Evolutionary conservation across 257 asterid genomes (phyloP).

Genomic region (Solanum pimpinellifolium): DNA sequence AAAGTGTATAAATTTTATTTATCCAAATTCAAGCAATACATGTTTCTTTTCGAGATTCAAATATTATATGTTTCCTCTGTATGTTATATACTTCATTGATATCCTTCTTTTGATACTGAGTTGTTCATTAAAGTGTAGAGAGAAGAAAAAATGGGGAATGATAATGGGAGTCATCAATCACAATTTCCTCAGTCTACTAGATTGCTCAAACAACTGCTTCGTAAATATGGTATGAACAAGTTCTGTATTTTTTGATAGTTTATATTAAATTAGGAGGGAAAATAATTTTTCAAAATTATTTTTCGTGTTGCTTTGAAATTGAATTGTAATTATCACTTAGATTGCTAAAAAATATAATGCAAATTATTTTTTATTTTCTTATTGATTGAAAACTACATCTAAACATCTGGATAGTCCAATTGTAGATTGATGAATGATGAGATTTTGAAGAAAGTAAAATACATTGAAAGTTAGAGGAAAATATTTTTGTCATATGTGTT

Average conservation of each 20-base stretch:
- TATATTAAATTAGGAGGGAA: not conserved
- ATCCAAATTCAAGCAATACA: no score
- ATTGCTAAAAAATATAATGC: not conserved
- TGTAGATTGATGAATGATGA: not conserved
- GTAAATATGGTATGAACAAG: slow-evolving; percentile 17
- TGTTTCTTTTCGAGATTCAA: no score
- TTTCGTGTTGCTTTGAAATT: not conserved
- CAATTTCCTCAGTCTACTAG: slow-evolving; percentile 8
- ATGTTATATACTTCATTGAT: not conserved
- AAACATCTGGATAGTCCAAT: not conserved
- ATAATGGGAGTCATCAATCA: slow-evolving; percentile 24
- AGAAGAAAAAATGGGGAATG: slow-evolving; percentile 32
- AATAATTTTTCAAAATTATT: not conserved
- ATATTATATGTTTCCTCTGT: not conserved
- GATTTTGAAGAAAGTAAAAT: not conserved
- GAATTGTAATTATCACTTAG: not conserved
- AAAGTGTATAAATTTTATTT: no score
- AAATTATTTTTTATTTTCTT: not conserved
- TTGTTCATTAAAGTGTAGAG: not conserved
- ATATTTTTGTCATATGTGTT: not conserved
- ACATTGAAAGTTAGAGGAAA: not conserved
- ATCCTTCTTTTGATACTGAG: not conserved
- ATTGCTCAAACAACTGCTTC: slow-evolving; percentile 29
- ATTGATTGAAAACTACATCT: not conserved
- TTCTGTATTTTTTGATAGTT: not conserved